Evolutionary conservation across 805 yeast genomes (phyloP).

Genomic region (Starmerella bacillaris): DNA sequence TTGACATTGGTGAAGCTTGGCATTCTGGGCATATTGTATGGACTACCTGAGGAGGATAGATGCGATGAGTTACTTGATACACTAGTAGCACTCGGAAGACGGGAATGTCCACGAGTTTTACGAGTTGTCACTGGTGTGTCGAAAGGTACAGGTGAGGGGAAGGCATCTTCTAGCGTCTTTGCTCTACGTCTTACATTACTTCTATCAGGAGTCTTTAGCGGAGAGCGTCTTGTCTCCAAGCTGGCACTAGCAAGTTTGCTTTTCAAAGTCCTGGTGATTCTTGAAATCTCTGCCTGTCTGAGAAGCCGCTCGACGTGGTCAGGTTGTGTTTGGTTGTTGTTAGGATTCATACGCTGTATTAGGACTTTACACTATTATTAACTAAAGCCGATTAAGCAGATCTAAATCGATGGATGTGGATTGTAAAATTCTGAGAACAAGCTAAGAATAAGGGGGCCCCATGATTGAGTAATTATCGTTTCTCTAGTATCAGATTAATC

Average conservation of each 20-base stretch:
- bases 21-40: background rate
- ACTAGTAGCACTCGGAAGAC: background rate
- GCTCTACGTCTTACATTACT: constrained; percentile 11
- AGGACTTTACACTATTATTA: too few species aligned
- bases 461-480: too few species aligned
- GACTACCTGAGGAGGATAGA: background rate
- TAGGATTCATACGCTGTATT: background rate
- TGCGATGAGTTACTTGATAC: background rate
- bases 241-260: constrained; percentile 27
- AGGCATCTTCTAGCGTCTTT: constrained; percentile 16
- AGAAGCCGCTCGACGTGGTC: constrained; percentile 25
- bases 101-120: background rate
- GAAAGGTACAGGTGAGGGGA: constrained; percentile 9
- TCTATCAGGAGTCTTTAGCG: background rate
- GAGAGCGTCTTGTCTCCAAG: constrained; percentile 22
- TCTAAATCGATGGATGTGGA: too few species aligned
- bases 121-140: background rate
- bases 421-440: too few species aligned
- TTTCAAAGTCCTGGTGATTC: constrained; percentile 27
- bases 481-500: too few species aligned
- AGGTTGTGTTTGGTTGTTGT: constrained; percentile 2
- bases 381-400: too few species aligned
- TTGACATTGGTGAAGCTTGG: background rate
- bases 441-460: too few species aligned
- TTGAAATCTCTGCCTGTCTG: constrained; percentile 27